These are phyloP conservation scores for Alternaria consortialis DNA, from an alignment of 2,329 filamentous ascomycete species.

Conservation along the genomic window DNA sequence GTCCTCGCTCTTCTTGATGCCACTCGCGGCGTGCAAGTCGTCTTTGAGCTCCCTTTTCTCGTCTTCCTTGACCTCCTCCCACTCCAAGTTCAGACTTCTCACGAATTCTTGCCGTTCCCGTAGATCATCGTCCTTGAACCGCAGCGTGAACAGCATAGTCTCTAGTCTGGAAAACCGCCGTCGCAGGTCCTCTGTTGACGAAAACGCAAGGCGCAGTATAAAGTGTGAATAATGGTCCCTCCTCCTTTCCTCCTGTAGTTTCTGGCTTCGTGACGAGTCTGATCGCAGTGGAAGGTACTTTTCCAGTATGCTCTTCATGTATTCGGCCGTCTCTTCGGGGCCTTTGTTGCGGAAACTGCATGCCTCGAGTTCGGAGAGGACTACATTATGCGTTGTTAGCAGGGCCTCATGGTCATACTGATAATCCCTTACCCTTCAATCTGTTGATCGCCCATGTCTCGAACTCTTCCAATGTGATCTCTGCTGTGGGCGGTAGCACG, in stretches of 20 bases:
- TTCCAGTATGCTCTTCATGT: conserved; percentile 86
- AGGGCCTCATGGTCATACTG: fast-evolving
- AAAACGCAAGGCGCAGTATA: conserved; percentile 91
- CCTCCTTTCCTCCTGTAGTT: conserved; percentile 76
- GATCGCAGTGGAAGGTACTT: conserved; percentile 85
- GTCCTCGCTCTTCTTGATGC: conserved; percentile 69
- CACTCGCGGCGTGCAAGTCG: conserved; percentile 65
- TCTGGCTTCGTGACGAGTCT: conserved; percentile 70
- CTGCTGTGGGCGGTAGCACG: conserved; percentile 82
- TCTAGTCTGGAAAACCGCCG: conserved; percentile 87
- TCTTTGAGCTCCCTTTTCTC: conserved; percentile 75
- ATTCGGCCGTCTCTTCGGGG: conserved; percentile 78
- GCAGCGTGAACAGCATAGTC: conserved; percentile 84
- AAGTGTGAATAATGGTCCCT: conserved; percentile 99
- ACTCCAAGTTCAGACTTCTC: conserved; percentile 78
- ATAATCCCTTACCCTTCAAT: conserved; percentile 66
- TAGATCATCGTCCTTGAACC: conserved; percentile 79
- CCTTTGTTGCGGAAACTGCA: conserved; percentile 94
- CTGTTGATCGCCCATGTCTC: conserved; percentile 98
- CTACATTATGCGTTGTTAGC: conserved; percentile 53
- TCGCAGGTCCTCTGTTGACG: conserved; percentile 88
- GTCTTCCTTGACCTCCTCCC: conserved; percentile 81
- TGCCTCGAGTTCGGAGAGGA: conserved; percentile 88
- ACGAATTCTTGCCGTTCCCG: conserved; percentile 81
- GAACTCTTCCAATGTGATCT: conserved; percentile 96